Conservation (phyloP, 768 basidiomycete species). For the Rhizopogon rudus region DNA sequence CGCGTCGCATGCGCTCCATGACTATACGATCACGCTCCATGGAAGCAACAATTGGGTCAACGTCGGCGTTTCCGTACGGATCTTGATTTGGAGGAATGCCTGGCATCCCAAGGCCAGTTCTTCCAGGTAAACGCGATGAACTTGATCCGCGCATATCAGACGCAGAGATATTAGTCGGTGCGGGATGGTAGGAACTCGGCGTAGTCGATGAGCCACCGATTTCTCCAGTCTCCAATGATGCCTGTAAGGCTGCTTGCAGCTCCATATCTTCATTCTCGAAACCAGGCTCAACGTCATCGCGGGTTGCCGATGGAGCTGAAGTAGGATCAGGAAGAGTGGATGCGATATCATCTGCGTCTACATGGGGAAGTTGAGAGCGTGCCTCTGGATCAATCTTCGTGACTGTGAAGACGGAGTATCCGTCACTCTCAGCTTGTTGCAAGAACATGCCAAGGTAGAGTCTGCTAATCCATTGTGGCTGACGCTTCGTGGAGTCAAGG, state of each 20-base stretch:
- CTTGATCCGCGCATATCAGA: conserved; percentile 16
- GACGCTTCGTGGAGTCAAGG: conserved; percentile 66
- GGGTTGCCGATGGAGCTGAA: conserved; percentile 20
- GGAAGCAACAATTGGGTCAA: conserved; percentile 62
- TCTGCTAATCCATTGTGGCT: conserved; percentile 80
- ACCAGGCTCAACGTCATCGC: conserved; percentile 19
- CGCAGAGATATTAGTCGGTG: conserved; percentile 23
- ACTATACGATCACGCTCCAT: conserved; percentile 58
- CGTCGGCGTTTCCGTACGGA: conserved; percentile 21
- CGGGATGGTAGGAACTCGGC: conserved; percentile 12
- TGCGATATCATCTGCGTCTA: conserved; percentile 69
- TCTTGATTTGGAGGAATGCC: conserved; percentile 27
- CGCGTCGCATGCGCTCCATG: conserved; percentile 56
- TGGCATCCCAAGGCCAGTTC: conserved; percentile 5
- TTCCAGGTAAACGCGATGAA: conserved; percentile 12
- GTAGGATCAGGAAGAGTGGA: conserved; percentile 53
- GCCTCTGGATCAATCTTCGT: conserved; percentile 53
- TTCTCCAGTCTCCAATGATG: conserved; percentile 46
- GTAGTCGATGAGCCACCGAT: conserved; percentile 6
- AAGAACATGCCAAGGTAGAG: conserved; percentile 83
- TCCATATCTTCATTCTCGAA: conserved; percentile 85
- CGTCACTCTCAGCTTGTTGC: conserved; percentile 83
- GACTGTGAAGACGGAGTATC: conserved; percentile 79
- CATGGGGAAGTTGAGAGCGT: conserved; percentile 52
- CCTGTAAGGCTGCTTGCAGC: conserved; percentile 83